Base-by-base conservation (phyloP, 2,329 filamentous ascomycete genomes). In the Fusarium clavum region DNA sequence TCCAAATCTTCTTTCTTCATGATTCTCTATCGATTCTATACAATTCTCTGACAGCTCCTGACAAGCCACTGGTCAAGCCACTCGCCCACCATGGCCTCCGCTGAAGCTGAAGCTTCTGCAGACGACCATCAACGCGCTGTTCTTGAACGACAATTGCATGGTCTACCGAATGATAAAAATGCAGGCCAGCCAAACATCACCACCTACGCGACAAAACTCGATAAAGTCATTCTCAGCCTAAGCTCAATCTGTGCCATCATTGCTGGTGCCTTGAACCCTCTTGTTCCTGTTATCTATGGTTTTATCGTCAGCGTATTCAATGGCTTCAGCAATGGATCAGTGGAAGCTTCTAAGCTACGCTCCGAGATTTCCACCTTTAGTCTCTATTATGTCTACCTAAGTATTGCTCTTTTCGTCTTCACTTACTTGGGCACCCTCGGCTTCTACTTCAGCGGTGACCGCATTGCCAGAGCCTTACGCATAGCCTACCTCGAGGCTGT, bases 401-500 rank as follows among this genome's bases (percentile, higher is more conserved):
- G 88, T 41, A 89, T 95, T 62, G 92, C 83, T 63, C 90, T 93
- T 76, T 94, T 94, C 71, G 81, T 91, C 51, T 88, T 89, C 4
- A 85, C 90, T 43, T 95, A 94, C 78, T 81, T 94, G 62, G 86
- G 88, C 32, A 97, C 93, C 1, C 88, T 95, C 20, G 91, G 92
- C 22, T 97, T 94, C 81, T 95, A 96, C 73, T 45, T 48, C 25
- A 54, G 46, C 4, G 67, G 68, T 3, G 68, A 69, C 9, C 64
- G 57, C 6, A 82, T 82, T 0, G 83, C 83, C 3, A 80, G 81
- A 40, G 79, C 69, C 24, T 64, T 79, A 5, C 76, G 85, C 5
- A 77, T 81, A 34, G 77, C 79, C 20, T 86, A 85, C 61, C 77
- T 87, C n/a, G 78, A 81, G 41, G 75, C 79, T 22, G 77, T 82